Conservation (phyloP, 2,329 filamentous ascomycete species). For the Alternaria viburni region DNA sequence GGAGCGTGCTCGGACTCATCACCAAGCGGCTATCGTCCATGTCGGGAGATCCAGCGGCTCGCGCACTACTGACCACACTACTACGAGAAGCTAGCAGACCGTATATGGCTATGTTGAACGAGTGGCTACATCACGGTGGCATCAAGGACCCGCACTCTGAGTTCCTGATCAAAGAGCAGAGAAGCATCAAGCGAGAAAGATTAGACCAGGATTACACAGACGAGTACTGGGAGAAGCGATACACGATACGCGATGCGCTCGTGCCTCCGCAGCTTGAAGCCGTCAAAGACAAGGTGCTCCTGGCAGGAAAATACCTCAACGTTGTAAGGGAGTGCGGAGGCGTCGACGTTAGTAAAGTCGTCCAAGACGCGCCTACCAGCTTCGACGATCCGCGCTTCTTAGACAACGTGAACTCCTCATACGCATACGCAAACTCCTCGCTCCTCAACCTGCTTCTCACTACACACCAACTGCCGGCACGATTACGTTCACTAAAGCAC, state of each 20-base stretch:
- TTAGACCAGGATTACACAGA: conserved; percentile 97
- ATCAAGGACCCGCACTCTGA: conserved; percentile 94
- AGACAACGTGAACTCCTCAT: conserved; percentile 94
- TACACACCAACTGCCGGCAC: conserved; percentile 85
- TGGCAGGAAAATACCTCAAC: conserved; percentile 97
- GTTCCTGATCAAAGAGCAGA: conserved; percentile 94
- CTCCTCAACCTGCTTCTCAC: conserved; percentile 89
- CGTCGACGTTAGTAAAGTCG: conserved; percentile 88
- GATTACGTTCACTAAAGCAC: conserved; percentile 90
- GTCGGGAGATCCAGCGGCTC: conserved; percentile 90
- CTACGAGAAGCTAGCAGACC: conserved; percentile 87
- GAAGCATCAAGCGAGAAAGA: conserved; percentile 88
- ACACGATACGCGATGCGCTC: conserved; percentile 89
- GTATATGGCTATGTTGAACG: conserved; percentile 98
- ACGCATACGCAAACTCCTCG: conserved; percentile 93
- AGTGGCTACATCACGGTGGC: conserved; percentile 95
- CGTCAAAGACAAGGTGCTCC: conserved; percentile 90
- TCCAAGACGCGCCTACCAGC: conserved; percentile 84
- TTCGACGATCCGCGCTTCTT: conserved; percentile 92
- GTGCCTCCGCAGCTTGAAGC: conserved; percentile 89
- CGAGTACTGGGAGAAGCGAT: conserved; percentile 98
- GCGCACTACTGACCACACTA: conserved; percentile 79
- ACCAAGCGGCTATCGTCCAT: conserved; percentile 85
- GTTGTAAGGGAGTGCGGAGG: conserved; percentile 97
- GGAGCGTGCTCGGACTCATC: conserved; percentile 86